Conservation (phyloP, 2,329 filamentous ascomycete species). For the Cladosporium cucumerinum region DNA sequence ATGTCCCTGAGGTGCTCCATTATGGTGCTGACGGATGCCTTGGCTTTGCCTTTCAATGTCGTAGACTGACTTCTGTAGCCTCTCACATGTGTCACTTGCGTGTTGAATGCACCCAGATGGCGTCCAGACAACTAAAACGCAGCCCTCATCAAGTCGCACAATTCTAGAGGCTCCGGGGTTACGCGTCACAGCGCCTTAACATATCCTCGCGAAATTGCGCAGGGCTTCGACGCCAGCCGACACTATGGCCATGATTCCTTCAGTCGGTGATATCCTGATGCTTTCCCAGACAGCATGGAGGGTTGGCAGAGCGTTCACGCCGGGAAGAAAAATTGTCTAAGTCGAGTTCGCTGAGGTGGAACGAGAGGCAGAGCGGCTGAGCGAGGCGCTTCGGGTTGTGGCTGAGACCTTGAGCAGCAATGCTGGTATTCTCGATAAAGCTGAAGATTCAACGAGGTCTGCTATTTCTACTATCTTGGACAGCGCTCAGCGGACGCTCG, state of each 20-base stretch:
- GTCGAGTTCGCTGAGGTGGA: slow-evolving; percentile 44
- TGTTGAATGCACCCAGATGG: background rate
- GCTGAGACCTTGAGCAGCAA: slow-evolving; percentile 43
- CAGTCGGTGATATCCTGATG: slow-evolving; percentile 44
- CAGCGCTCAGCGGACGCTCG: slow-evolving; percentile 40
- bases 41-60: background rate
- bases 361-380: slow-evolving; percentile 41
- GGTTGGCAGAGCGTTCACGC: slow-evolving; percentile 43
- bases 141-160: background rate
- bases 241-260: slow-evolving; percentile 21
- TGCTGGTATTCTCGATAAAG: slow-evolving; percentile 35
- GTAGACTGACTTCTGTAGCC: background rate
- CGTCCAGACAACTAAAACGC: background rate
- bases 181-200: background rate
- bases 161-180: background rate
- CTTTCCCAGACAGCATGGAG: slow-evolving; percentile 47
- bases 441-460: slow-evolving; percentile 34
- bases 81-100: background rate
- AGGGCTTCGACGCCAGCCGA: background rate
- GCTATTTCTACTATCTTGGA: slow-evolving; percentile 41
- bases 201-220: background rate
- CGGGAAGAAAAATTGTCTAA: slow-evolving; percentile 40
- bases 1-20: background rate
- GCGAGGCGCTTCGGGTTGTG: slow-evolving; percentile 44
- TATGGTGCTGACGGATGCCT: background rate